Percentiles rank a stretch among this genome's conserved stretches.
Conservation (phyloP, 202 grass and related monocot species). For the Schoenoplectus tabernaemontani region DNA sequence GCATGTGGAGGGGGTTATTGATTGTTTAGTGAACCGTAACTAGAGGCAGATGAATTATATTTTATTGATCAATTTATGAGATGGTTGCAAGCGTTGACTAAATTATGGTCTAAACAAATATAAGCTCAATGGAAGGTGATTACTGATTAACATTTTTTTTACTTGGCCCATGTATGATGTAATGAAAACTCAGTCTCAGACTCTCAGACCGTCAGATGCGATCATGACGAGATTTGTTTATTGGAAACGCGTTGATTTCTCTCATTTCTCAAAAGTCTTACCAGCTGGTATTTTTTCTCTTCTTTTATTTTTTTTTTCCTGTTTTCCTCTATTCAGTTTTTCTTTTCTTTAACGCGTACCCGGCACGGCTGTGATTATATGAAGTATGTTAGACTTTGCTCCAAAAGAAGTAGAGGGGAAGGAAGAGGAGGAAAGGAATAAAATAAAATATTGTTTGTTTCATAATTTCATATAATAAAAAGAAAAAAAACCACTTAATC, state of each 20-base stretch:
- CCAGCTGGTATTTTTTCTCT: background rate
- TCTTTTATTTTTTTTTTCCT: background rate
- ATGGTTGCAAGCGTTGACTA: background rate
- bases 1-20: background rate
- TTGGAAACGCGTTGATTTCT: background rate
- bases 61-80: background rate
- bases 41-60: background rate
- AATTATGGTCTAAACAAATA: background rate
- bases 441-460: too few species aligned
- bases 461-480: too few species aligned
- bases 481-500: too few species aligned
- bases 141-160: too few species aligned
- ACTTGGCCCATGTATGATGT: background rate
- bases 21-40: background rate
- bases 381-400: too few species aligned
- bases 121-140: background rate
- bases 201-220: too few species aligned
- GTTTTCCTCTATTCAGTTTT: too few species aligned
- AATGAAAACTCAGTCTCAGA: background rate
- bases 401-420: too few species aligned
- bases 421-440: too few species aligned
- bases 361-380: background rate
- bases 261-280: background rate
- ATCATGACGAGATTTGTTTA: background rate
- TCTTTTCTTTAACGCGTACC: background rate